Conservation (phyloP, 1,284 basidiomycete species). For the Trametes pubescens region DNA sequence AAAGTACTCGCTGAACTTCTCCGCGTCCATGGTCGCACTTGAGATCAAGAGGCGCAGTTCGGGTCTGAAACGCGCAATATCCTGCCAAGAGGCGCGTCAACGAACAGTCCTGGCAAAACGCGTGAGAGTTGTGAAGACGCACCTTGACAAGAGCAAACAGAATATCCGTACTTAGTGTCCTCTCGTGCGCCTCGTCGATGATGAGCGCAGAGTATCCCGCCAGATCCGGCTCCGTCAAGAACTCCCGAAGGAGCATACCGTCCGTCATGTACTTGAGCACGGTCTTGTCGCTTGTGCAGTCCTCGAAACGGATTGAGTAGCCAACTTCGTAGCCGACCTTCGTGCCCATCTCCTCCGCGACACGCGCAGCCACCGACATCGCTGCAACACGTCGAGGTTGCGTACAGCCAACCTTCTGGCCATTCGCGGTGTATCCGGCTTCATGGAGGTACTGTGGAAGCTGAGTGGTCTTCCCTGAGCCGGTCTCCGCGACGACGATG, state of each 20-base stretch:
- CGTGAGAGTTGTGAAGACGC: constrained; percentile 46
- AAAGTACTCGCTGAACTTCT: constrained; percentile 97
- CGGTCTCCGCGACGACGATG: constrained; percentile 93
- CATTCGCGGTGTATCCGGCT: constrained; percentile 91
- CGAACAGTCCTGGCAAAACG: constrained; percentile 33
- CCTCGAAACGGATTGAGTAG: constrained; percentile 99
- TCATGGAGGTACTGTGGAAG: constrained; percentile 98
- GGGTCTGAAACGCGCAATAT: constrained; percentile 96
- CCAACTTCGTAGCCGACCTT: constrained; percentile 98
- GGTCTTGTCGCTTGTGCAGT: constrained; percentile 98
- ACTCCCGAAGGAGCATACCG: constrained; percentile 96
- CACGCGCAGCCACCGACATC: constrained; percentile 99
- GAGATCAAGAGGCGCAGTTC: constrained; percentile 93
- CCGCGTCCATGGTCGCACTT: constrained; percentile 96
- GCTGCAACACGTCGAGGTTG: constrained; percentile 99
- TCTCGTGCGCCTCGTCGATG: constrained; percentile 97
- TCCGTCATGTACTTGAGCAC: constrained; percentile 99
- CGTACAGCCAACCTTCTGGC: constrained; percentile 95
- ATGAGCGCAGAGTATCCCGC: constrained; percentile 93
- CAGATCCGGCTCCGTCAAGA: constrained; percentile 94
- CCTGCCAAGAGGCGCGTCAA: constrained; percentile 56
- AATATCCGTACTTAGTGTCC: constrained; percentile 96
- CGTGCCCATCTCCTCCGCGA: constrained; percentile 98
- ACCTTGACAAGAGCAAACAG: constrained; percentile 97
- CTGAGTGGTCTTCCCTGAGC: constrained; percentile 98